Conservation (phyloP, 257 asterid species). For the Nicotiana attenuata region DNA sequence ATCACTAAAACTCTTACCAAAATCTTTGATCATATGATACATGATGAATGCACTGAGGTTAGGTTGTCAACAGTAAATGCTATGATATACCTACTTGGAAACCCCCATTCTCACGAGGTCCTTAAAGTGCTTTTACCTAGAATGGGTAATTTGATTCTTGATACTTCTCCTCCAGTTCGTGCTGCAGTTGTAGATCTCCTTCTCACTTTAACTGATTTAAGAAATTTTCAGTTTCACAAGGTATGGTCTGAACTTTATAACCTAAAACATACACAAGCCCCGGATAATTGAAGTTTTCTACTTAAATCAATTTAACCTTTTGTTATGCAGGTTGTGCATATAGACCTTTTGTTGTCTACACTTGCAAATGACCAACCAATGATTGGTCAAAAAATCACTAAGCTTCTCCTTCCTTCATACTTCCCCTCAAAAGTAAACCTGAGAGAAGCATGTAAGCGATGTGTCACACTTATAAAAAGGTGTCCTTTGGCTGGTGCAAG, state of each 20-base stretch:
- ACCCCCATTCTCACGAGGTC: conserved; percentile 93
- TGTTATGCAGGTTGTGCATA: conserved; percentile 59
- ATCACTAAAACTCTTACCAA: conserved; percentile 70
- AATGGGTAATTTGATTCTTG: conserved; percentile 66
- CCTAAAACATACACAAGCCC: not conserved
- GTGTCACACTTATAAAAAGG: conserved; percentile 72
- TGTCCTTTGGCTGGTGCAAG: conserved; percentile 87
- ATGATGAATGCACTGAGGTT: conserved; percentile 75
- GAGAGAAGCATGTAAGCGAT: conserved; percentile 90
- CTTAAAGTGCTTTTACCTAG: conserved; percentile 94
- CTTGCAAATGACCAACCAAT: conserved; percentile 78
- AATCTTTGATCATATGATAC: conserved; percentile 61
- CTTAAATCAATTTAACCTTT: conserved; percentile 12
- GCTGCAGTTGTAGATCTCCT: conserved; percentile 78
- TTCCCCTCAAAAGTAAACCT: conserved; percentile 62
- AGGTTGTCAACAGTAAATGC: conserved; percentile 87
- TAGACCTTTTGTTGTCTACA: conserved; percentile 55
- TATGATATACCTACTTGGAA: conserved; percentile 71
- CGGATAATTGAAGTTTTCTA: conserved; percentile 11
- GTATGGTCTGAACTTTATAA: conserved; percentile 30
- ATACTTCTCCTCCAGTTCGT: conserved; percentile 60
- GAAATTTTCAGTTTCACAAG: conserved; percentile 84
- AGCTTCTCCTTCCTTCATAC: conserved; percentile 88
- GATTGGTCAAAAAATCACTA: conserved; percentile 77
- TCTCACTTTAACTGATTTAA: conserved; percentile 56